Percentiles rank a stretch among this genome's conserved stretches.
Conservation (phyloP, 2,329 filamentous ascomycete species). For the Fusarium transvaalense region DNA sequence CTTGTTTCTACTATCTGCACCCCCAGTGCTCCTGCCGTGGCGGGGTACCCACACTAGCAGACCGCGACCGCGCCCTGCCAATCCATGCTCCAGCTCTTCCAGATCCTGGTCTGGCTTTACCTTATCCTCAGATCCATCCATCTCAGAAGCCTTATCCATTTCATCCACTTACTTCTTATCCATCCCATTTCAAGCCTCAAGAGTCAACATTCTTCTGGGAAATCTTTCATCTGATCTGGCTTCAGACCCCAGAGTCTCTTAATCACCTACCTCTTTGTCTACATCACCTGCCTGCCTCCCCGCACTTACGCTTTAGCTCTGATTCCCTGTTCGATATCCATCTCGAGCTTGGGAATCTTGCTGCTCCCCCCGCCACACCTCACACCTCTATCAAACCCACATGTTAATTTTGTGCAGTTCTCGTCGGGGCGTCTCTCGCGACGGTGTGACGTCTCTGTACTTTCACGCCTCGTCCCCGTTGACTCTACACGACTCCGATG, state of each 20-base stretch:
- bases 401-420: slow-evolving; percentile 69
- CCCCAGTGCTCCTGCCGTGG: slow-evolving; percentile 41
- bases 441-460: slow-evolving; percentile 64
- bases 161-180: slow-evolving; percentile 41
- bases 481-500: slow-evolving; percentile 62
- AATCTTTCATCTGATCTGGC: slow-evolving; percentile 28
- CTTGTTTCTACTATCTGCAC: slow-evolving; percentile 39
- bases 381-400: slow-evolving; percentile 56
- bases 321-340: slow-evolving; percentile 25
- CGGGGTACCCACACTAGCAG: slow-evolving; percentile 56
- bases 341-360: slow-evolving; percentile 34
- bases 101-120: slow-evolving; percentile 29
- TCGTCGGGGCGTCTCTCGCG: slow-evolving; percentile 67
- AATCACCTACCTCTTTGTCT: slow-evolving; percentile 28
- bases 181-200: slow-evolving; percentile 40
- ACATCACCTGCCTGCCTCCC: neutral
- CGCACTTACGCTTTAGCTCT: slow-evolving; percentile 24
- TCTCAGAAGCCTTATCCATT: slow-evolving; percentile 38
- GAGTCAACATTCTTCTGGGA: slow-evolving; percentile 34
- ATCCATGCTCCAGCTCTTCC: slow-evolving; percentile 50
- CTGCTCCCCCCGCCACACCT: slow-evolving; percentile 38
- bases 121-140: slow-evolving; percentile 39
- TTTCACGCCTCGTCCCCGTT: slow-evolving; percentile 58
- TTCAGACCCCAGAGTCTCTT: slow-evolving; percentile 23
- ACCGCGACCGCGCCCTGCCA: slow-evolving; percentile 49